Base-by-base conservation (phyloP, 2,329 filamentous ascomycete genomes). In the Cyanodermella asteris region DNA sequence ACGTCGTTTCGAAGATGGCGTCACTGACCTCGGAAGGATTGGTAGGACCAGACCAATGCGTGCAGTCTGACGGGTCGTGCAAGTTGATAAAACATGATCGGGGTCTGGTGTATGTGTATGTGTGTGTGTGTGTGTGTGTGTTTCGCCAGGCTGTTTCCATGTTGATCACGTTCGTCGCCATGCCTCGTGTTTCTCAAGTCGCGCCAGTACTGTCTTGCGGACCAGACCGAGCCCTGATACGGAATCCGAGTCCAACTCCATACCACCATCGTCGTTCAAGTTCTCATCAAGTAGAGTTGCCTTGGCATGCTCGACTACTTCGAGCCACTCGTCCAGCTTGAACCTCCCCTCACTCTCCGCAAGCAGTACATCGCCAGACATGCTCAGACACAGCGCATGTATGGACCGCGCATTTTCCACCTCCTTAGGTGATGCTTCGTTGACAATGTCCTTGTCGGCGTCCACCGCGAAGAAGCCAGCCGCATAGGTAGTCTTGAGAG, bases 341-440 rank as follows among this genome's bases (percentile, higher is more conserved):
- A 93, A 94, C 4, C 52, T 50, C 1, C 84, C 84, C 38, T 84
- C 69, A 39, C 80, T 91, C 49, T 91, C 76, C 17, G 65, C 70
- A 20, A 91, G 49, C 13, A 93, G 50, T 25, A 91, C 52, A 30
- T 77, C 68, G 6, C 72, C 64, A 25, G 67, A 56, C 2, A 71
- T 69, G n/a, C 72, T 72, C 44, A 87, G 91, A 5, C 70, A 73
- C 29, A 93, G 59, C n/a, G 75, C 77, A 43, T 93, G 84, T 13
- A 77, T 51, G 5, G 80, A 90, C 28, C 53, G 58, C 7, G 74
- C 71, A 22, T 53, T 50, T 34, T 66, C 56, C 22, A 71, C 56
- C 31, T 75, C 59, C 13, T 62, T 54, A 5, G 66, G 56, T 4
- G 63, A 65, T 5, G 80, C 80, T 27, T 72, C 61, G 15, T 55